Evolutionary conservation across 83 land plant genomes (phyloP), one percentile per base, ranked within the genome.

Genomic region (Larix sibirica): DNA sequence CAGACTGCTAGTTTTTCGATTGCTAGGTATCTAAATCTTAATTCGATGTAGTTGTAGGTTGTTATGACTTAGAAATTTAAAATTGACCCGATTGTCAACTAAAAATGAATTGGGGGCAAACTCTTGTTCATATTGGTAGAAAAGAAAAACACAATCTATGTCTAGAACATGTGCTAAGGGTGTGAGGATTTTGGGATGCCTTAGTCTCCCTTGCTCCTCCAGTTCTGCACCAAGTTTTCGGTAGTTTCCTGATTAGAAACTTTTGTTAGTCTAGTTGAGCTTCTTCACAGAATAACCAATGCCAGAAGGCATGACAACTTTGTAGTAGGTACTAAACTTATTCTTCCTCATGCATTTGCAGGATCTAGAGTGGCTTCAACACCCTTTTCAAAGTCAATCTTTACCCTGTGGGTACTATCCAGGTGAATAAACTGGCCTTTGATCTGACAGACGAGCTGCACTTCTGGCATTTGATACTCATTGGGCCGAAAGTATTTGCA

Each of bases 301-400:
- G 28, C 28, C 28, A 28, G 28, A 28, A 28, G 28, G 28, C 28
- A 28, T 28, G 28, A 28, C 28, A 28, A 28, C 28, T 28, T 28
- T 28, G 28, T 28, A 28, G 28, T 28, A 28, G 28, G 28, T 28
- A 28, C 28, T 28, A 28, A 28, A 28, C 28, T 28, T 28, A 28
- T 28, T 28, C 28, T 28, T 28, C 28, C 28, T 28, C 85, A 10
- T 16, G 87, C 63, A 70, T 91, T 91, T 31, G 73, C 61, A 10
- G 88, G 86, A 61, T 69, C 28, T 28, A 28, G 28, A 28, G 28
- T 28, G 28, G 28, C 28, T 28, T 28, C 28, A 0, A 28, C 28
- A 85, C 90, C 89, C 81, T 81, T 87, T 44, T 64, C 21, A 63
- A 87, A 89, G 69, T 89, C 85, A 7, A 91, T 83, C 13, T 75